Conservation (phyloP, 495 filamentous ascomycete genomes). For the Penicillium salamii region DNA sequence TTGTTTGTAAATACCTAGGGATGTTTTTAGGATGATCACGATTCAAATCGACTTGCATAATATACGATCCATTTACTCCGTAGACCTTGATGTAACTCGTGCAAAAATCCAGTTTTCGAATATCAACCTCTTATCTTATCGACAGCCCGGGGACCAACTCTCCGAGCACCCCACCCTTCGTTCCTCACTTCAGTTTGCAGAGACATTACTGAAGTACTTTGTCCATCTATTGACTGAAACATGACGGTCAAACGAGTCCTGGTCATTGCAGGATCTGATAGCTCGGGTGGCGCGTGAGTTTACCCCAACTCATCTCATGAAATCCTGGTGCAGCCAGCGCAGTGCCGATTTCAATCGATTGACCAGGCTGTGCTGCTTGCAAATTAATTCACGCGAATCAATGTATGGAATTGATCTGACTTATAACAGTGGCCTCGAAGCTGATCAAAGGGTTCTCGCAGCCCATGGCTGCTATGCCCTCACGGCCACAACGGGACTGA, state of each 20-base stretch:
- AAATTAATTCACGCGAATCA: too few relatives aligned
- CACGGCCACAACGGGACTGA: constrained; percentile 93
- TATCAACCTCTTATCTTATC: constrained; percentile 17
- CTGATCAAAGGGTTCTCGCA: constrained; percentile 92
- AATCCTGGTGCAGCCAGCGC: too few relatives aligned
- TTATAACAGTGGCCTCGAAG: constrained; percentile 77
- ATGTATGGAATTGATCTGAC: background rate
- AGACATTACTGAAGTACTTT: too few relatives aligned
- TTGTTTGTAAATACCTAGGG: constrained; percentile 25
- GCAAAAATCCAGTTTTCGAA: too few relatives aligned
- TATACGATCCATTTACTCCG: background rate
- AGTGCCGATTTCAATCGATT: too few relatives aligned
- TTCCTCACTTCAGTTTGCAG: constrained; percentile 1
- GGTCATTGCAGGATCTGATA: constrained; percentile 82
- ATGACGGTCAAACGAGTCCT: constrained; percentile 58
- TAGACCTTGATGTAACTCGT: too few relatives aligned
- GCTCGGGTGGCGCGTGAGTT: constrained; percentile 82
- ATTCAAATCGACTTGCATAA: constrained; percentile 19
- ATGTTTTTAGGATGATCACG: background rate
- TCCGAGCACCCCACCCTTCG: constrained; percentile 3
- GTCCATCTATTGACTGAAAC: constrained; percentile 10
- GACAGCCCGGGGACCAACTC: background rate
- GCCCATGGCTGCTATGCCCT: constrained; percentile 92
- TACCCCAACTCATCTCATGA: constrained; percentile 4
- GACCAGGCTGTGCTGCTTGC: too few relatives aligned